phyloP scores from a whole-genome alignment of 768 basidiomycete species.

The Mycena maculata region DNA sequence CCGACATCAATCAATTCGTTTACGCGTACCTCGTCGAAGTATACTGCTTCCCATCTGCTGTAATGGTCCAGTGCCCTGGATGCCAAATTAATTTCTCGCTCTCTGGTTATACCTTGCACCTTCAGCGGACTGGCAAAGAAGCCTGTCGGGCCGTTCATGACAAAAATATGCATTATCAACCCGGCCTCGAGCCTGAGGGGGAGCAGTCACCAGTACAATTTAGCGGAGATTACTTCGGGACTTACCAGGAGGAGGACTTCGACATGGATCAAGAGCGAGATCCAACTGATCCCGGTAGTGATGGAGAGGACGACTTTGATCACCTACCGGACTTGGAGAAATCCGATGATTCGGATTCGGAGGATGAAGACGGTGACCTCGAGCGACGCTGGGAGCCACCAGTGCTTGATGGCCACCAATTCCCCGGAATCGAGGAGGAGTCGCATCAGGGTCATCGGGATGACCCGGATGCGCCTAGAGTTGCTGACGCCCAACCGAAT shows the following conservation, averaged over 20 bases:
- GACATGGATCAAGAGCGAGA: slow-evolving; percentile 11
- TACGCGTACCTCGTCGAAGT: background rate
- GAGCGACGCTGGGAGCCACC: background rate
- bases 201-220: background rate
- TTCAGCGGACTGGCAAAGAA: slow-evolving; percentile 2
- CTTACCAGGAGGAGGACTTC: slow-evolving; percentile 15
- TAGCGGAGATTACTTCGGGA: background rate
- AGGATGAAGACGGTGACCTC: background rate
- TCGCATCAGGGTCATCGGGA: background rate
- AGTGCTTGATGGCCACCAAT: background rate
- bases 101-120: slow-evolving; percentile 7
- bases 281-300: background rate
- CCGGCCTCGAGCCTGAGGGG: background rate
- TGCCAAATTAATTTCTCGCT: slow-evolving; percentile 1
- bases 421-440: background rate
- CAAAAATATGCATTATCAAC: background rate
- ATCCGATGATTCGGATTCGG: background rate
- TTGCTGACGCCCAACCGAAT: background rate
- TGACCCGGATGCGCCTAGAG: background rate
- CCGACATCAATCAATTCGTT: background rate
- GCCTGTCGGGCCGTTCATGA: background rate
- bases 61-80: background rate
- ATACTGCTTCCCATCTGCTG: background rate
- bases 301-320: background rate
- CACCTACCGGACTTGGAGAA: background rate